Conservation (phyloP, 495 filamentous ascomycete genomes). For the Annulohypoxylon nitens region DNA sequence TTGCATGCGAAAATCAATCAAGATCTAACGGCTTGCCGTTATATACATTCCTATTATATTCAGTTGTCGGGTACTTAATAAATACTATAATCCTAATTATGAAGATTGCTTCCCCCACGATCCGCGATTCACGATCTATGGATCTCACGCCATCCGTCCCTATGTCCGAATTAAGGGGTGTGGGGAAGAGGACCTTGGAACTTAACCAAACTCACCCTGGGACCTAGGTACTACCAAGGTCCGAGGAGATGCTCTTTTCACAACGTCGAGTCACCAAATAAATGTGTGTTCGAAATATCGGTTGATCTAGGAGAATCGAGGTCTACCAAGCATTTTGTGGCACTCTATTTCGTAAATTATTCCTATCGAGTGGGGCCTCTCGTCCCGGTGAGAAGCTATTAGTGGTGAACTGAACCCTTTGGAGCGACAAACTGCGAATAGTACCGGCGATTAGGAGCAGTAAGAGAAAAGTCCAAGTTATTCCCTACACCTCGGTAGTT, state of each 20-base stretch:
- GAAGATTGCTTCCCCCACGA: not conserved
- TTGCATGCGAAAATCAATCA: not conserved
- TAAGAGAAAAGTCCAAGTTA: not conserved
- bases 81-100: not conserved
- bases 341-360: slow-evolving; percentile 1
- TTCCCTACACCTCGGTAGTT: slow-evolving; percentile 12
- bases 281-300: not conserved
- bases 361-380: slow-evolving; percentile 5
- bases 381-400: not conserved
- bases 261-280: slow-evolving; percentile 4
- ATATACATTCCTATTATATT: not conserved
- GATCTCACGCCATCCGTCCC: slow-evolving; percentile 6
- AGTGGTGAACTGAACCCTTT: not conserved
- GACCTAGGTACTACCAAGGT: slow-evolving; percentile 9
- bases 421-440: not conserved
- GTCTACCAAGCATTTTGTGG: not conserved
- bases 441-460: not conserved
- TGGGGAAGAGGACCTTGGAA: not conserved
- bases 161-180: slow-evolving; percentile 18
- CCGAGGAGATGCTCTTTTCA: slow-evolving; percentile 37
- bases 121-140: not conserved
- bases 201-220: not conserved
- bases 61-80: too few relatives aligned
- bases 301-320: not conserved
- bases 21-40: not conserved